A percentile compares a stretch with the other conserved stretches of the same genome.
These are phyloP conservation scores for Amphirosellinia nigrospora DNA, from an alignment of 495 filamentous ascomycete species.

Conservation along the genomic window DNA sequence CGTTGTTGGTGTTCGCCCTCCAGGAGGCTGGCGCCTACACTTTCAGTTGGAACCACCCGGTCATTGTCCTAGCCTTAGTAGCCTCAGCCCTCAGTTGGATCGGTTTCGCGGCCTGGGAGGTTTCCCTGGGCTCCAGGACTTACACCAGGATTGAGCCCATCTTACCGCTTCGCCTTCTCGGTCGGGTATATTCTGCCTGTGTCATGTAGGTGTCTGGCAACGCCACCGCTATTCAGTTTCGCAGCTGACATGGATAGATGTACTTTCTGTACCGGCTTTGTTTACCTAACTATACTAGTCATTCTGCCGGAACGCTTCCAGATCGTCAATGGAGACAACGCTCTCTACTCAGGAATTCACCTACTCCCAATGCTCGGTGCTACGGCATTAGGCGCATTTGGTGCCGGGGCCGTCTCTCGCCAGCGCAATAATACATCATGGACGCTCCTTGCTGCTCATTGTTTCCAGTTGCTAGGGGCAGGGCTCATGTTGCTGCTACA, in stretches of 20 bases:
- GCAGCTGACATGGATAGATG: slow-evolving; percentile 40
- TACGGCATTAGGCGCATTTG: slow-evolving; percentile 58
- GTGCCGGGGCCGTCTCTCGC: slow-evolving; percentile 53
- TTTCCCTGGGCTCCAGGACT: slow-evolving; percentile 39
- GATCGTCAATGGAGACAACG: slow-evolving; percentile 56
- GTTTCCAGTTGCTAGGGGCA: slow-evolving; percentile 58
- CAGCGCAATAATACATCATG: slow-evolving; percentile 56
- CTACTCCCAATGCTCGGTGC: slow-evolving; percentile 62
- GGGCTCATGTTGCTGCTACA: slow-evolving; percentile 54
- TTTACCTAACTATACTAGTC: slow-evolving; percentile 62
- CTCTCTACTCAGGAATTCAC: slow-evolving; percentile 60
- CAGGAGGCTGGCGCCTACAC: slow-evolving; percentile 60
- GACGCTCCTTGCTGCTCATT: slow-evolving; percentile 55
- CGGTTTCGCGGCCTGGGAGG: slow-evolving; percentile 54
- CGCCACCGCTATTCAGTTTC: not conserved
- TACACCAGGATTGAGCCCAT: slow-evolving; percentile 46
- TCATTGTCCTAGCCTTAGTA: slow-evolving; percentile 50
- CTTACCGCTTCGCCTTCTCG: slow-evolving; percentile 48
- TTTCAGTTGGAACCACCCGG: slow-evolving; percentile 52
- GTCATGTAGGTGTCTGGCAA: slow-evolving; percentile 50
- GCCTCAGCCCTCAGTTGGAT: slow-evolving; percentile 54
- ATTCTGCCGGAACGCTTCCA: slow-evolving; percentile 67
- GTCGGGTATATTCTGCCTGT: slow-evolving; percentile 46
- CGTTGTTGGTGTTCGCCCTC: slow-evolving; percentile 63
- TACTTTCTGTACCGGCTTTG: slow-evolving; percentile 61